Percentiles rank a stretch among this genome's conserved stretches.
Conservation (phyloP, 1,284 basidiomycete species). For the Leccinum griseonigrum region DNA sequence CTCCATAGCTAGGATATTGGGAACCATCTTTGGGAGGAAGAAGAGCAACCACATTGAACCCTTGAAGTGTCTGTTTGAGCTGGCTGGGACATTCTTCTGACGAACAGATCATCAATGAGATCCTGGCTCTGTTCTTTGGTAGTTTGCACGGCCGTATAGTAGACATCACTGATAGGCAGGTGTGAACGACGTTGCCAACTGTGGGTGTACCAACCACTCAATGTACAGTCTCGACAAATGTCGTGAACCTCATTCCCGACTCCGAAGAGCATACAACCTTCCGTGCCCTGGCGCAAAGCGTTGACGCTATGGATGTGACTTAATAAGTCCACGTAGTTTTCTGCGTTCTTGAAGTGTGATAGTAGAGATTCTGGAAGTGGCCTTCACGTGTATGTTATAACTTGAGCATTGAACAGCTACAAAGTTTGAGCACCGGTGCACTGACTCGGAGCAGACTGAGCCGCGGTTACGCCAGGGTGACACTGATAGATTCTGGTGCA, state of each 20-base stretch:
- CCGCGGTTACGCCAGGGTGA: too few relatives aligned
- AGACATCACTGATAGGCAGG: slow-evolving; percentile 52
- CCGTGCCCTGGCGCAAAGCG: too few relatives aligned
- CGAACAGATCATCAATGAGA: slow-evolving; percentile 62
- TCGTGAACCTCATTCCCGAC: slow-evolving; percentile 45
- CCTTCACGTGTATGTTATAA: too few relatives aligned
- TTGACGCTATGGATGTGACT: too few relatives aligned
- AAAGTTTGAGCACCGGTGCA: too few relatives aligned
- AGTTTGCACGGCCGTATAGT: slow-evolving; percentile 50
- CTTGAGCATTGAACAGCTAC: too few relatives aligned
- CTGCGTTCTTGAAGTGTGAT: too few relatives aligned
- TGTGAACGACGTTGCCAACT: slow-evolving; percentile 50
- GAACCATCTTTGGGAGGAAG: slow-evolving; percentile 48
- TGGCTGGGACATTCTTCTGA: slow-evolving; percentile 43
- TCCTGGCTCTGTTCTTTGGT: slow-evolving; percentile 69
- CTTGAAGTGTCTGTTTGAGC: slow-evolving; percentile 51
- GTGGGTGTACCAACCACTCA: too few relatives aligned
- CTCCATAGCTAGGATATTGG: slow-evolving; percentile 49
- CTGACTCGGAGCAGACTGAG: too few relatives aligned
- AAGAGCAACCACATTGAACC: slow-evolving; percentile 49
- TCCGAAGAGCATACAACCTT: slow-evolving; percentile 41
- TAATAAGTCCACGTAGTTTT: too few relatives aligned
- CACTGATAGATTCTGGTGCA: too few relatives aligned
- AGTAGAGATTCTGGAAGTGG: too few relatives aligned
- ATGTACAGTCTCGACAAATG: slow-evolving; percentile 7